A percentile compares a stretch with the other conserved stretches of the same genome.
phyloP scores from a whole-genome alignment of 148 eudicot species.

The Diospyros lotus region DNA sequence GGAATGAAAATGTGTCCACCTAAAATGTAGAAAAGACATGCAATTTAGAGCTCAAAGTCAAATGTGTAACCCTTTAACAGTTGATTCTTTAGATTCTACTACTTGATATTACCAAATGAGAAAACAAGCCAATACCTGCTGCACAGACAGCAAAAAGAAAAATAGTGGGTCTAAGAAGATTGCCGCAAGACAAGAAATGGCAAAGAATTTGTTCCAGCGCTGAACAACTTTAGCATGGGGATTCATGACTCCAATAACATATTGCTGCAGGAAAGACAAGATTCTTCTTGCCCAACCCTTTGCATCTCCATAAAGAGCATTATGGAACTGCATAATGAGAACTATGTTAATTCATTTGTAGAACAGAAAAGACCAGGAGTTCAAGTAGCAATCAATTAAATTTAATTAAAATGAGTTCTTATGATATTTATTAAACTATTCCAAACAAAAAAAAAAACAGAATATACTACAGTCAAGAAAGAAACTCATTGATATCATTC shows the following conservation, averaged over 20 bases:
- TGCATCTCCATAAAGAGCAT: slow-evolving; percentile 67
- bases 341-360: background rate
- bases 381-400: background rate
- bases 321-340: slow-evolving; percentile 38
- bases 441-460: background rate
- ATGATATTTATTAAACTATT: background rate
- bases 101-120: background rate
- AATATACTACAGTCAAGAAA: background rate
- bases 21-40: background rate
- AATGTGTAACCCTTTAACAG: background rate
- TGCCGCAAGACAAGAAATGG: slow-evolving; percentile 59
- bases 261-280: slow-evolving; percentile 33
- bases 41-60: background rate
- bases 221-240: slow-evolving; percentile 70
- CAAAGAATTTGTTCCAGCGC: slow-evolving; percentile 70
- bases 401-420: background rate
- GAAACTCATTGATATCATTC: background rate
- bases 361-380: background rate
- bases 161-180: slow-evolving; percentile 82
- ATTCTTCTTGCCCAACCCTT: slow-evolving; percentile 67
- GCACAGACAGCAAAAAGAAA: slow-evolving; percentile 58
- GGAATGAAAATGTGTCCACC: background rate
- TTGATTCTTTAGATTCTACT: background rate
- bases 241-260: slow-evolving; percentile 67
- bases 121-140: slow-evolving; percentile 28